Percentiles rank a stretch among this genome's conserved stretches.
Evolutionary conservation across 2,329 filamentous ascomycete species (phyloP).

Genomic region (Monilinia polystroma): DNA sequence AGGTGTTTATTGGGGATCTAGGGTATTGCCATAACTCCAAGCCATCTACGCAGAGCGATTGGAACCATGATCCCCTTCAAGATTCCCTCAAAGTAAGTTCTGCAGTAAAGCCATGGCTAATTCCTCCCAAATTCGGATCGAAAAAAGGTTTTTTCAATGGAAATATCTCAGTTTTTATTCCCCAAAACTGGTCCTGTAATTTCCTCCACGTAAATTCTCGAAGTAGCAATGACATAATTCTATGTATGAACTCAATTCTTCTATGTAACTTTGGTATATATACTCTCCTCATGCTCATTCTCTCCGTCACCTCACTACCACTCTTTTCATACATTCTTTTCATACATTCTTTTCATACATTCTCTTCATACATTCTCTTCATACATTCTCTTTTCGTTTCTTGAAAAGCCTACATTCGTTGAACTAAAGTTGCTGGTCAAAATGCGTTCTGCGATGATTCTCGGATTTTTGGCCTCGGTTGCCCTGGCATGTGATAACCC

Average conservation of each 20-base stretch:
- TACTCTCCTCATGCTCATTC: background rate
- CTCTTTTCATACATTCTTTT: conserved; percentile 8
- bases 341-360: background rate
- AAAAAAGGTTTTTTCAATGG: background rate
- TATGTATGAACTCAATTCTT: background rate
- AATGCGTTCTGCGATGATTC: conserved; percentile 28
- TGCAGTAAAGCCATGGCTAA: background rate
- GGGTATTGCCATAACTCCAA: too few species aligned
- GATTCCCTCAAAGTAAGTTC: background rate
- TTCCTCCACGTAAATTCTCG: background rate
- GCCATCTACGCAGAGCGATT: background rate
- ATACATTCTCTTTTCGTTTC: background rate
- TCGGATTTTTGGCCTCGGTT: conserved; percentile 25
- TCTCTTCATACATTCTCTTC: background rate
- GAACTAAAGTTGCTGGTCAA: conserved; percentile 18
- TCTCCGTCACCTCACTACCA: background rate
- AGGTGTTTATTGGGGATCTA: background rate
- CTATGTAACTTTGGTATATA: background rate
- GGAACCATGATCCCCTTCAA: background rate
- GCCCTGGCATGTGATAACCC: conserved; percentile 28
- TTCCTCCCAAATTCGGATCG: background rate
- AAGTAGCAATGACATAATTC: background rate
- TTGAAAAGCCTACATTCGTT: conserved; percentile 1
- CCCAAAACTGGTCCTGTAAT: conserved; percentile 9
- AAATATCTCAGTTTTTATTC: background rate